Conservation (phyloP, 768 basidiomycete species). For the Amanita rimosa region DNA sequence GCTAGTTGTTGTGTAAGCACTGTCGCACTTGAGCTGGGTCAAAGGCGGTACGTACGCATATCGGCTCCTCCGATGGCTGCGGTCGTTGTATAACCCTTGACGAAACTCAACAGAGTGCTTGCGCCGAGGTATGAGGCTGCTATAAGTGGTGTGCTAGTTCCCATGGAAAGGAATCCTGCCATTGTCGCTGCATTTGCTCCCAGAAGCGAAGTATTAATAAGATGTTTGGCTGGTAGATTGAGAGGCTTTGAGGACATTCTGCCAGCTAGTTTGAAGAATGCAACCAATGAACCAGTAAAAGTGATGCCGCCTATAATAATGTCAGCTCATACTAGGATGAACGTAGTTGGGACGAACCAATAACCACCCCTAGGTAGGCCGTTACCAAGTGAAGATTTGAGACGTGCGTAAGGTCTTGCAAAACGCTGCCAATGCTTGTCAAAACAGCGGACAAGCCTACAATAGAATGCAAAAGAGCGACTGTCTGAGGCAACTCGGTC, state of each 20-base stretch:
- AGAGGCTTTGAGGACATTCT: conserved; percentile 70
- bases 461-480: conserved; percentile 74
- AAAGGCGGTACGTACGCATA: conserved; percentile 56
- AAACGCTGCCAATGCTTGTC: conserved; percentile 75
- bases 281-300: conserved; percentile 84
- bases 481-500: conserved; percentile 78
- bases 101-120: conserved; percentile 69
- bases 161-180: conserved; percentile 65
- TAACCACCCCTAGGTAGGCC: conserved; percentile 78
- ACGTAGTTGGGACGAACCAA: conserved; percentile 35
- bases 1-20: conserved; percentile 29
- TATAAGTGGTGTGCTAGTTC: conserved; percentile 57
- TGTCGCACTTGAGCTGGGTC: not conserved
- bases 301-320: conserved; percentile 55
- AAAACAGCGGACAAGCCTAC: conserved; percentile 86
- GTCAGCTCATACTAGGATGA: conserved; percentile 1
- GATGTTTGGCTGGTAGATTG: conserved; percentile 63
- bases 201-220: conserved; percentile 63
- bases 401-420: conserved; percentile 58
- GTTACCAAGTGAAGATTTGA: conserved; percentile 70
- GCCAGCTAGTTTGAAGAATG: conserved; percentile 81
- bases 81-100: conserved; percentile 80
- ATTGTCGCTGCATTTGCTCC: conserved; percentile 62
- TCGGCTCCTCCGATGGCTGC: conserved; percentile 91
- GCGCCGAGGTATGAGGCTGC: conserved; percentile 72